phyloP scores from a whole-genome alignment of 352 stramenopile species.

The Globisporangium emineosum region DNA sequence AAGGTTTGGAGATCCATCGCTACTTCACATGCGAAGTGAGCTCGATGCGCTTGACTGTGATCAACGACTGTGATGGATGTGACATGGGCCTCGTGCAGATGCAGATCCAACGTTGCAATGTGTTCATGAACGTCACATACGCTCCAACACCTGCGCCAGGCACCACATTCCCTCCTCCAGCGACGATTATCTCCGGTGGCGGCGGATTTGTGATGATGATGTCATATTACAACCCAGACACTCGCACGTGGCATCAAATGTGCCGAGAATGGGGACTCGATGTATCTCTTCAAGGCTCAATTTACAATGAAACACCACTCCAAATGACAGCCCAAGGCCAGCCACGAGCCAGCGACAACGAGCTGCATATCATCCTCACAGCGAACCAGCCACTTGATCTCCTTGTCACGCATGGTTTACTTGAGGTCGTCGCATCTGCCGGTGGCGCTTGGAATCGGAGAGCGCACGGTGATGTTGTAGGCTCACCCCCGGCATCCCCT shows the following conservation, averaged over 20 bases:
- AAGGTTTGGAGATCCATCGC: conserved; percentile 53
- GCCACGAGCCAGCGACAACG: conserved; percentile 35
- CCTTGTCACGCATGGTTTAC: conserved; percentile 70
- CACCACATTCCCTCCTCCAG: conserved; percentile 22
- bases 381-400: conserved; percentile 70
- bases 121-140: conserved; percentile 77
- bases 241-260: conserved; percentile 79
- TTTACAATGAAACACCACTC: conserved; percentile 15
- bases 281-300: conserved; percentile 56
- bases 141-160: conserved; percentile 18
- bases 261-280: conserved; percentile 75
- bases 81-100: conserved; percentile 84
- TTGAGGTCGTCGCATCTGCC: conserved; percentile 75
- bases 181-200: conserved; percentile 62
- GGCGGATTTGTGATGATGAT: conserved; percentile 59
- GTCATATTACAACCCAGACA: conserved; percentile 83
- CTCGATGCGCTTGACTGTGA: conserved; percentile 67
- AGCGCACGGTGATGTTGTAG: conserved; percentile 5
- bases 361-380: conserved; percentile 72
- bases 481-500: conserved; percentile 19
- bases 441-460: conserved; percentile 69
- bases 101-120: conserved; percentile 61
- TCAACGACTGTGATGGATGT: conserved; percentile 85
- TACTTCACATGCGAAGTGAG: conserved; percentile 76
- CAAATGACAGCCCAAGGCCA: conserved; percentile 4